Conservation (phyloP, 2,329 filamentous ascomycete genomes). For the Didymella arachidicola region DNA sequence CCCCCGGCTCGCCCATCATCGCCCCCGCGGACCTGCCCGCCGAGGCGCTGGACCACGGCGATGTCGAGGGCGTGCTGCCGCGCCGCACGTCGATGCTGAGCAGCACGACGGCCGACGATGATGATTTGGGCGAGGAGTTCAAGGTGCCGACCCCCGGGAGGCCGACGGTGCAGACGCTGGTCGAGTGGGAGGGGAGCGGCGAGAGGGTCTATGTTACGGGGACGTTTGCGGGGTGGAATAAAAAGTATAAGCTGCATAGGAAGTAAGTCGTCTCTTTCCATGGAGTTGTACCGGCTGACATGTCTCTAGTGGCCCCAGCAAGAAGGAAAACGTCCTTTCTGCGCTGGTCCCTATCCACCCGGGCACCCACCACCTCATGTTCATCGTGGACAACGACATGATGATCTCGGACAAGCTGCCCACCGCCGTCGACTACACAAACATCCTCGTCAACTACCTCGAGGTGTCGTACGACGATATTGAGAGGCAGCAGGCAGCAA, state of each 20-base stretch:
- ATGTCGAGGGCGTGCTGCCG: conserved; percentile 61
- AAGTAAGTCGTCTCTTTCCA: conserved; percentile 66
- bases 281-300: no score
- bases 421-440: conserved; percentile 96
- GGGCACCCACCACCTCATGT: conserved; percentile 95
- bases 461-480: conserved; percentile 84
- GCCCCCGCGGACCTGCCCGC: conserved; percentile 68
- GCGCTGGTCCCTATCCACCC: conserved; percentile 84
- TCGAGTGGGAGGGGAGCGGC: conserved; percentile 85
- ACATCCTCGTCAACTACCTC: conserved; percentile 98
- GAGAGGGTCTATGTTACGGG: conserved; percentile 96
- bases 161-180: conserved; percentile 80
- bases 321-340: conserved; percentile 68
- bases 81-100: conserved; percentile 64
- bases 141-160: conserved; percentile 65
- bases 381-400: conserved; percentile 94
- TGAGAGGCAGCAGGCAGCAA: conserved; percentile 33
- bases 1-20: conserved; percentile 88
- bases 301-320: conserved; percentile 49
- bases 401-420: conserved; percentile 84
- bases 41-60: conserved; percentile 55
- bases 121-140: conserved; percentile 69
- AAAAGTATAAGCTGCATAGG: conserved; percentile 85
- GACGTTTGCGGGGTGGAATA: conserved; percentile 96
- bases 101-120: conserved; percentile 72